phyloP scores from a whole-genome alignment of 805 yeast genomes.

The Starmerella sp. region DNA sequence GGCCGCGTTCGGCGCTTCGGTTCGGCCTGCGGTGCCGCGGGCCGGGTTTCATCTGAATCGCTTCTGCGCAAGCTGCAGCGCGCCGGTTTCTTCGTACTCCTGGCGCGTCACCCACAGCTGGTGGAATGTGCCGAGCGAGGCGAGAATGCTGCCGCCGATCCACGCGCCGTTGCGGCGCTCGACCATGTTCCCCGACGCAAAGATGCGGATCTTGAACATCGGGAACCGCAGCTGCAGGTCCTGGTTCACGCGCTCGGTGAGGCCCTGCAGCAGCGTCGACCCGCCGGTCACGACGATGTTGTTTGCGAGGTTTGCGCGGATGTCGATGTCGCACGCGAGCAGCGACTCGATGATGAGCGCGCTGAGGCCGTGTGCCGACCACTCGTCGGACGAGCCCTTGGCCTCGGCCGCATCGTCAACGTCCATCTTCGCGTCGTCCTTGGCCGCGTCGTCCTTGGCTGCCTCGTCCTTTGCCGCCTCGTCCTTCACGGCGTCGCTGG shows the following conservation, averaged over 20 bases:
- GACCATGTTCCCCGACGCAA: conserved; percentile 57
- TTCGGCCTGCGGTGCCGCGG: no score
- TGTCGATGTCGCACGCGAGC: conserved; percentile 62
- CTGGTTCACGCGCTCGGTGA: conserved; percentile 61
- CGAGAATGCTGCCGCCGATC: conserved; percentile 85
- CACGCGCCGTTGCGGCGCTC: conserved; percentile 77
- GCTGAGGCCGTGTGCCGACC: conserved; percentile 36
- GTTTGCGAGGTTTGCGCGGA: conserved; percentile 76
- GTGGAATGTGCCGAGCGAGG: conserved; percentile 87
- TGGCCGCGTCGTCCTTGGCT: conserved; percentile 22
- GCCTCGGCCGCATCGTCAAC: conserved; percentile 12
- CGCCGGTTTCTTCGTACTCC: conserved; percentile 83
- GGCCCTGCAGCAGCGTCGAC: conserved; percentile 65
- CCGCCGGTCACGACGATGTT: conserved; percentile 84
- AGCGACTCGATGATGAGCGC: conserved; percentile 46
- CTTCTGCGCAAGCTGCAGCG: conserved; percentile 64
- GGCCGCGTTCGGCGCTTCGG: no score
- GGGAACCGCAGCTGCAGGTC: conserved; percentile 66
- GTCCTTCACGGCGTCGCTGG: neutral
- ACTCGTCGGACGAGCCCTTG: conserved; percentile 4
- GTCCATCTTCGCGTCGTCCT: conserved; percentile 20
- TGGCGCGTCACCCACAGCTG: conserved; percentile 89
- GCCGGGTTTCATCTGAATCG: conserved; percentile 51
- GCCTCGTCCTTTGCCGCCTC: neutral
- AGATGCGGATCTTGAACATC: conserved; percentile 72